Evolutionary conservation across 768 basidiomycete genomes (phyloP).

Genomic region (Tulasnella sp.): DNA sequence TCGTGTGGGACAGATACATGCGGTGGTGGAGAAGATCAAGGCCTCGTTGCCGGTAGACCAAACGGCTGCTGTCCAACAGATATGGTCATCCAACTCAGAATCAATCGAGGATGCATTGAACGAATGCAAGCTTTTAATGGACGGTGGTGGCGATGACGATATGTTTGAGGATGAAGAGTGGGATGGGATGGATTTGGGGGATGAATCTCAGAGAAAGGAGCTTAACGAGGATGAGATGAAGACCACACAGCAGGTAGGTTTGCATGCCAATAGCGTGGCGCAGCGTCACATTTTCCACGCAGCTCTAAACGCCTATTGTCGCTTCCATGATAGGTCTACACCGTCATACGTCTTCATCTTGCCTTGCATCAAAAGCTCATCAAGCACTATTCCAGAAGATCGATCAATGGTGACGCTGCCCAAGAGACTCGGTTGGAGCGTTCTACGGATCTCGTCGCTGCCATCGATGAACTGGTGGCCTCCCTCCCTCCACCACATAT

Average conservation of each 20-base stretch:
- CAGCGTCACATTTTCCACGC: background rate
- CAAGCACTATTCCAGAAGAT: conserved; percentile 1
- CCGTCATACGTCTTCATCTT: background rate
- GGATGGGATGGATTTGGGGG: conserved; percentile 4
- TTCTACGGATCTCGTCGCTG: conserved; percentile 3
- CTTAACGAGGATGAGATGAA: too few relatives aligned
- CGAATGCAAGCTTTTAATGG: conserved; percentile 16
- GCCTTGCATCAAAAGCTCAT: conserved; percentile 8
- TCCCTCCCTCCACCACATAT: conserved; percentile 9
- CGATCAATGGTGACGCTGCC: background rate
- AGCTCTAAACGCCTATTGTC: background rate
- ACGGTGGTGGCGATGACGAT: conserved; percentile 10
- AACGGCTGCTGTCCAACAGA: conserved; percentile 10
- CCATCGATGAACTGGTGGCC: conserved; percentile 16
- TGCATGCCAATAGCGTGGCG: too few relatives aligned
- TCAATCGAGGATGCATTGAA: conserved; percentile 17
- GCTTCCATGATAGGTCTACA: background rate
- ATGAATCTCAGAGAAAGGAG: too few relatives aligned
- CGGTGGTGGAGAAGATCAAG: conserved; percentile 14
- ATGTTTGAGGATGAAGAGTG: conserved; percentile 1
- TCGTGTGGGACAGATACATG: conserved; percentile 7
- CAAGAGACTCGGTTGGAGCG: background rate
- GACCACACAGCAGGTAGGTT: conserved; percentile 15
- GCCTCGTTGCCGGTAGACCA: conserved; percentile 11
- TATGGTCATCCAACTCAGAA: conserved; percentile 12